Base-by-base conservation (phyloP, 2,329 filamentous ascomycete species). In the Sclerotinia glacialis region DNA sequence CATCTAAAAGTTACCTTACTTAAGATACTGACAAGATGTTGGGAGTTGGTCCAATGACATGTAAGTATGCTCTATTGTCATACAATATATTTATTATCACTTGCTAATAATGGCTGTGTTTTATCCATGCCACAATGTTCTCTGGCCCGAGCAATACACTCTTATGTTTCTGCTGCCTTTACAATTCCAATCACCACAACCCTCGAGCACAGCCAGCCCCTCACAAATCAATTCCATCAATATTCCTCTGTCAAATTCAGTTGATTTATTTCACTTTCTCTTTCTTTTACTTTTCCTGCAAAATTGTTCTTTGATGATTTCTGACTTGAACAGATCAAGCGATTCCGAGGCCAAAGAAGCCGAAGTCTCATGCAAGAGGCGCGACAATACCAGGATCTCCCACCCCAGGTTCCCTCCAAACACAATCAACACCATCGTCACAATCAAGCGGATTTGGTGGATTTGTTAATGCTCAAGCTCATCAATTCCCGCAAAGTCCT, bases 261-360 rank as follows among this genome's bases (percentile, higher is more conserved):
- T 37, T 60, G 12, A 12, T 2, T 34, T 37, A 26, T 14, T 14
- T 12, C n/a, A 37, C 11, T 23, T 34, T 16, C 18, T 44, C 2
- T 14, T 46, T 4, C 6, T 23, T n/a, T 34, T 14, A 18, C 11
- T 59, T 3, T 49, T 49, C 46, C 16, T 18, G 2, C 21, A 49
- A 4, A 49, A 6, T 5, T 6, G n/a, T 49, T 23, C 14, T 31
- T 23, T 37, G 1, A 21, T 14, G 7, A 14, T 37, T 5, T 37
- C 68, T 53, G 28, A 65, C 69, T 42, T 58, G 56, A 64, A 46
- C 40, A 31, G 70, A 69, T 58, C 62, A 53, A 56, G 50, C 26
- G 14, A 31, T 50, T 26, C 44, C n/a, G 18, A 61, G 49, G 31
- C 21, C n/a, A 18, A 61, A 40, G n/a, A 61, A 61, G n/a, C 44